A percentile compares a stretch with the other conserved stretches of the same genome.
These are phyloP conservation scores for Fraxinus pennsylvanica DNA, from an alignment of 257 asterid species.

Conservation along the genomic window DNA sequence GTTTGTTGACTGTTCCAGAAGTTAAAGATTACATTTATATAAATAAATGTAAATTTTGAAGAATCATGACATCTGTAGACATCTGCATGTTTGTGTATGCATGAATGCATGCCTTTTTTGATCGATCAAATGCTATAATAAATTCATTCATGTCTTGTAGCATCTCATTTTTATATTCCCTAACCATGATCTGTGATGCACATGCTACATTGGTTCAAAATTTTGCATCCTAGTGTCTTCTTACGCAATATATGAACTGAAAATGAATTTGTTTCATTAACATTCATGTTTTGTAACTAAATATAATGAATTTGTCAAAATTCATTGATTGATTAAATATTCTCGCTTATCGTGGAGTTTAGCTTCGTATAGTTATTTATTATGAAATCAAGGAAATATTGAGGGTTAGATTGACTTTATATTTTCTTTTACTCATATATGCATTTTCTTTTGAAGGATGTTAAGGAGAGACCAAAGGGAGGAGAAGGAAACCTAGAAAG, in stretches of 20 bases:
- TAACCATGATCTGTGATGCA: not conserved
- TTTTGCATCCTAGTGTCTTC: not conserved
- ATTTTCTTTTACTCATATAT: not conserved
- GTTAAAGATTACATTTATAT: no score
- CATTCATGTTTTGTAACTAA: not conserved
- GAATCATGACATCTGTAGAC: no score
- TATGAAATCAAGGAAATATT: not conserved
- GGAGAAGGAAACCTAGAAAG: constrained; percentile 45
- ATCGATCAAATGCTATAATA: not conserved
- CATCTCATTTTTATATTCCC: not conserved
- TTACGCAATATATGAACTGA: not conserved
- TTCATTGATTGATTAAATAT: not conserved
- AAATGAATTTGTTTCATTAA: not conserved
- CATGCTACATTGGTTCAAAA: not conserved
- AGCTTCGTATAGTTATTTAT: not conserved
- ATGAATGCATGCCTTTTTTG: not conserved
- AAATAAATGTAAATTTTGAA: no score
- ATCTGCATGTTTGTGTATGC: no score
- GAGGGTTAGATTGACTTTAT: not conserved
- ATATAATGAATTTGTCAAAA: not conserved
- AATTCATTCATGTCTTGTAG: not conserved
- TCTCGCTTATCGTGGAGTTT: not conserved
- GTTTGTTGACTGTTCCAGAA: not conserved
- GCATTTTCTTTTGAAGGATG: constrained; percentile 31
- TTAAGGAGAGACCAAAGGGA: constrained; percentile 43